Evolutionary conservation across 169 alveolate genomes (phyloP).

Genomic region (Hepatocystis sp.): DNA sequence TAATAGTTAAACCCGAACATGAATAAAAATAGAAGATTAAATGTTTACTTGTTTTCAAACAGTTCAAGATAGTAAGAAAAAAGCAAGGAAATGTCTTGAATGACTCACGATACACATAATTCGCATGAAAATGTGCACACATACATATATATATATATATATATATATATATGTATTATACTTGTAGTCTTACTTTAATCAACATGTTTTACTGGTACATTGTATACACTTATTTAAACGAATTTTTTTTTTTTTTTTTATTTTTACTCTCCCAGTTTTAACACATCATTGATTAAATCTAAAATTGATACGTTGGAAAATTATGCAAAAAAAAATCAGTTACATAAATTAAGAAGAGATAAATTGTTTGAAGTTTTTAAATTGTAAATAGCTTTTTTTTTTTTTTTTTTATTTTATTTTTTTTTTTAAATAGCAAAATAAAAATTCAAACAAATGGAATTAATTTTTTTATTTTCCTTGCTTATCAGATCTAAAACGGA

Average conservation of each 20-base stretch:
- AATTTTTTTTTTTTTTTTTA: background rate
- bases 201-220: too few species aligned
- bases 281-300: constrained; percentile 69
- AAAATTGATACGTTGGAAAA: constrained; percentile 65
- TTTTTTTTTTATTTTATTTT: too few species aligned
- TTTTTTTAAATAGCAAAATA: too few species aligned
- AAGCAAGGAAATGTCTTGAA: too few species aligned
- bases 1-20: background rate
- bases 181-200: background rate
- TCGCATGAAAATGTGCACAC: too few species aligned
- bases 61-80: constrained; percentile 10
- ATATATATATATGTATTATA: background rate
- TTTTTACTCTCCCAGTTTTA: constrained; percentile 38
- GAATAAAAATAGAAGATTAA: background rate
- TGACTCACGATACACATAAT: too few species aligned
- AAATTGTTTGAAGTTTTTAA: constrained; percentile 66
- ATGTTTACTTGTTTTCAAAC: background rate
- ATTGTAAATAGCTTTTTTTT: constrained; percentile 15
- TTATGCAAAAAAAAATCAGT: constrained; percentile 72
- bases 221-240: background rate
- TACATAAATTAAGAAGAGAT: constrained; percentile 62
- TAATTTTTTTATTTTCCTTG: background rate
- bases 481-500: constrained; percentile 62
- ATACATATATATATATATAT: too few species aligned
- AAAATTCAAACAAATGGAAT: too few species aligned